Conservation (phyloP, 495 filamentous ascomycete genomes). For the Penicillium lividum region DNA sequence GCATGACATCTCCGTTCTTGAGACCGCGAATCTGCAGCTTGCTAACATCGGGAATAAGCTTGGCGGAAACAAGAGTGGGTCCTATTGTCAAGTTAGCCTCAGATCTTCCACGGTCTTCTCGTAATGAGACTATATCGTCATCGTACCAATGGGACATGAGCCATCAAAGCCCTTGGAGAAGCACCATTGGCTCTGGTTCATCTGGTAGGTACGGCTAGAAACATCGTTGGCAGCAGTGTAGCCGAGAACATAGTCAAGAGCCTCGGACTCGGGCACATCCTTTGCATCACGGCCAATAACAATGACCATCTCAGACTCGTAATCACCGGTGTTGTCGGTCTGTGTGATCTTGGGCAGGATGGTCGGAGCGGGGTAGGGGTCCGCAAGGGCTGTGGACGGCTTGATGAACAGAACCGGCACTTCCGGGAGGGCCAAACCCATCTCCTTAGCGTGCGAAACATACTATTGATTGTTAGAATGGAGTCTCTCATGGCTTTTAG, state of each 20-base stretch:
- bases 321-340: slow-evolving; percentile 62
- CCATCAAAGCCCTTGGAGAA: slow-evolving; percentile 85
- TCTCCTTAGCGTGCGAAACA: slow-evolving; percentile 73
- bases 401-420: slow-evolving; percentile 83
- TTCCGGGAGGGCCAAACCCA: slow-evolving; percentile 67
- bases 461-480: slow-evolving; percentile 49
- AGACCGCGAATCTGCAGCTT: slow-evolving; percentile 62
- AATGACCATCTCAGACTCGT: slow-evolving; percentile 80
- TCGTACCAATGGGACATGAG: slow-evolving; percentile 68
- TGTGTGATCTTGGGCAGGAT: slow-evolving; percentile 63
- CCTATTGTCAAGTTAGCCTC: slow-evolving; percentile 28
- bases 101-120: neutral
- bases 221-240: slow-evolving; percentile 84
- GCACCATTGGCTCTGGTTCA: slow-evolving; percentile 78
- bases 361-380: slow-evolving; percentile 68
- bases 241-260: slow-evolving; percentile 75
- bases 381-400: slow-evolving; percentile 66
- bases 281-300: slow-evolving; percentile 70
- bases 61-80: slow-evolving; percentile 55
- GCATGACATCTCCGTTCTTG: slow-evolving; percentile 68
- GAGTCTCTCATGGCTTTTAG: neutral
- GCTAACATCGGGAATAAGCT: slow-evolving; percentile 63
- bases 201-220: slow-evolving; percentile 76
- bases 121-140: neutral
- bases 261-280: slow-evolving; percentile 68